phyloP scores from a whole-genome alignment of 2,329 filamentous ascomycete genomes.

The Bipolaris bicolor region DNA sequence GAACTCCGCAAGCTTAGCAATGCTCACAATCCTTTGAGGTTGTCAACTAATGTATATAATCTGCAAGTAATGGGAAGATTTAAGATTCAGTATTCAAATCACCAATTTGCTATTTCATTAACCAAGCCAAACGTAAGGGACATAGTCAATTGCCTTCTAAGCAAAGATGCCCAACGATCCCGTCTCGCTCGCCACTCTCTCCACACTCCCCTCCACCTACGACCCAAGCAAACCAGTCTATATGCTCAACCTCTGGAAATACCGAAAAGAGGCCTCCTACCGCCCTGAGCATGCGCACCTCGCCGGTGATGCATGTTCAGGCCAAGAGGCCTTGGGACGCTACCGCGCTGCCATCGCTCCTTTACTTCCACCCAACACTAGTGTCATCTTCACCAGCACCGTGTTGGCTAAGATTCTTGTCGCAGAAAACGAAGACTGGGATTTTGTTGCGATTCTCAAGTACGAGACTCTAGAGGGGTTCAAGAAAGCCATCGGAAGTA shows the following conservation, averaged over 20 bases:
- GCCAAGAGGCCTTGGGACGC: conserved; percentile 19
- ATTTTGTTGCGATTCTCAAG: background rate
- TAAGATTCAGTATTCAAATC: too few species aligned
- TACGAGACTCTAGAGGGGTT: background rate
- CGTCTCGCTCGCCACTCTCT: background rate
- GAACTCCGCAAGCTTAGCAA: background rate
- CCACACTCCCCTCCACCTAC: conserved; percentile 1
- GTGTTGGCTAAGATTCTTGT: background rate
- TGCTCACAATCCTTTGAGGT: too few species aligned
- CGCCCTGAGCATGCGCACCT: conserved; percentile 9
- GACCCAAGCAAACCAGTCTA: conserved; percentile 22
- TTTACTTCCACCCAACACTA: conserved; percentile 11
- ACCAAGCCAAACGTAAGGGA: background rate
- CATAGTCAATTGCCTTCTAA: background rate
- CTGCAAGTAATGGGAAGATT: too few species aligned
- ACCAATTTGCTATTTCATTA: background rate
- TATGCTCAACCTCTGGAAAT: conserved; percentile 28
- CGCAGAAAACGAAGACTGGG: background rate
- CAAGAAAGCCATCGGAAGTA: background rate
- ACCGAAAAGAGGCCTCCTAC: conserved; percentile 2
- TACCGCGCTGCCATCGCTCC: conserved; percentile 15
- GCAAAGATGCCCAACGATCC: background rate
- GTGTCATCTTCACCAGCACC: conserved; percentile 5
- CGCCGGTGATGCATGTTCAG: conserved; percentile 14
- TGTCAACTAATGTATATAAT: background rate